A percentile compares a stretch with the other conserved stretches of the same genome.
These are phyloP conservation scores for Toxicodendron radicans DNA, from an alignment of 345 rosid genomes.

Conservation along the genomic window DNA sequence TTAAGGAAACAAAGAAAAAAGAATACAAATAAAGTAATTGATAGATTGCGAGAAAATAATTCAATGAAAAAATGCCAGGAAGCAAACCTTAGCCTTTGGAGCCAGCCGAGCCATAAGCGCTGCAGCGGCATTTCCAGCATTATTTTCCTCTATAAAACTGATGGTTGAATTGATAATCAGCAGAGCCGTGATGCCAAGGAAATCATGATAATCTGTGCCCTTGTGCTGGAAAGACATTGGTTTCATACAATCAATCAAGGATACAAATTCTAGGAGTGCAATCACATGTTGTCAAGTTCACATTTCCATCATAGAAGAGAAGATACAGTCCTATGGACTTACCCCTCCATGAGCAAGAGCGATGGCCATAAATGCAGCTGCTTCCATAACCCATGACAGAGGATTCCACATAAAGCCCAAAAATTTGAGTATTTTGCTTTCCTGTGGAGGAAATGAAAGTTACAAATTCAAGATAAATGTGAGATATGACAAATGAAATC, in stretches of 20 bases:
- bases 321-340: slow-evolving; percentile 17
- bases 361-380: slow-evolving; percentile 61
- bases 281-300: background rate
- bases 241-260: background rate
- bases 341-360: slow-evolving; percentile 52
- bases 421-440: slow-evolving; percentile 56
- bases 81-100: slow-evolving; percentile 49
- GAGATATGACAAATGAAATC: background rate
- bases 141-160: slow-evolving; percentile 59
- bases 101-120: slow-evolving; percentile 63
- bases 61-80: background rate
- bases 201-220: slow-evolving; percentile 46
- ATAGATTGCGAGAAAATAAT: background rate
- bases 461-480: background rate
- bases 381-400: slow-evolving; percentile 64
- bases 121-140: slow-evolving; percentile 63
- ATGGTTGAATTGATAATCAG: slow-evolving; percentile 56
- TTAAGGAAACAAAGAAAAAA: background rate
- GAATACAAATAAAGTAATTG: background rate
- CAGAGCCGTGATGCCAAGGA: slow-evolving; percentile 42
- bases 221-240: slow-evolving; percentile 29
- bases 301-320: background rate
- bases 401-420: slow-evolving; percentile 73
- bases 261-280: background rate
- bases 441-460: slow-evolving; percentile 29